These are phyloP conservation scores for Hyaloscypha variabilis DNA, from an alignment of 495 filamentous ascomycete species.

Conservation along the genomic window DNA sequence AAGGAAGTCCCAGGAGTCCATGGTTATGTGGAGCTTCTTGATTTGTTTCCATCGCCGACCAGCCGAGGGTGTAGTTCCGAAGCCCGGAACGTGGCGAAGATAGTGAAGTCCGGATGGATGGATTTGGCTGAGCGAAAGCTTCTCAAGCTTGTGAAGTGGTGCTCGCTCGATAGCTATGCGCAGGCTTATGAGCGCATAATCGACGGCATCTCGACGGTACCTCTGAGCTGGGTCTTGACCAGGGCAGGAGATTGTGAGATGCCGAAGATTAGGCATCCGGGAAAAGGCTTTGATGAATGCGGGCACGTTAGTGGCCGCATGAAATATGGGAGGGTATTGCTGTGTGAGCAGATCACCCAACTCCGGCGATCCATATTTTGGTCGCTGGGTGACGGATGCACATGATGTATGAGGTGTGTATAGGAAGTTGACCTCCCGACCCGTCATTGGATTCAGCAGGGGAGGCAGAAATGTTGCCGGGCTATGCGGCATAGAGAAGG, in stretches of 20 bases:
- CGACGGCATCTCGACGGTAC: conserved; percentile 72
- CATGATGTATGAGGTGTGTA: conserved; percentile 69
- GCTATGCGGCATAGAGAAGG: conserved; percentile 70
- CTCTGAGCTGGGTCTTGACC: conserved; percentile 65
- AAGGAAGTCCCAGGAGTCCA: conserved; percentile 64
- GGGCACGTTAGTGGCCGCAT: conserved; percentile 80
- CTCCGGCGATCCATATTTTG: conserved; percentile 62
- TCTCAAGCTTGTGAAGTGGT: conserved; percentile 57
- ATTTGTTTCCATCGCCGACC: conserved; percentile 72
- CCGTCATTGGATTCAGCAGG: conserved; percentile 68
- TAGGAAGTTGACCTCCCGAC: conserved; percentile 72
- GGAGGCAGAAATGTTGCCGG: conserved; percentile 75
- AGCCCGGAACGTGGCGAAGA: conserved; percentile 64
- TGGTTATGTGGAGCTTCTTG: conserved; percentile 64
- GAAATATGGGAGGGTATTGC: conserved; percentile 82
- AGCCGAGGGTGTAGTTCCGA: conserved; percentile 66
- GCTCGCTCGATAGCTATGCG: conserved; percentile 75
- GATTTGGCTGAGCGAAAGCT: conserved; percentile 65
- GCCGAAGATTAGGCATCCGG: conserved; percentile 62
- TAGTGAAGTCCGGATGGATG: conserved; percentile 72
- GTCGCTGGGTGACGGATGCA: conserved; percentile 46
- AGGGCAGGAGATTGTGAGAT: conserved; percentile 72
- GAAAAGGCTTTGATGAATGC: conserved; percentile 73
- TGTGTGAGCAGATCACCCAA: conserved; percentile 70
- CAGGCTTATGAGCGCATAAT: conserved; percentile 80